A percentile compares a stretch with the other conserved stretches of the same genome.
These are phyloP conservation scores for Solanum chilense DNA, from an alignment of 257 asterid species.

Conservation along the genomic window DNA sequence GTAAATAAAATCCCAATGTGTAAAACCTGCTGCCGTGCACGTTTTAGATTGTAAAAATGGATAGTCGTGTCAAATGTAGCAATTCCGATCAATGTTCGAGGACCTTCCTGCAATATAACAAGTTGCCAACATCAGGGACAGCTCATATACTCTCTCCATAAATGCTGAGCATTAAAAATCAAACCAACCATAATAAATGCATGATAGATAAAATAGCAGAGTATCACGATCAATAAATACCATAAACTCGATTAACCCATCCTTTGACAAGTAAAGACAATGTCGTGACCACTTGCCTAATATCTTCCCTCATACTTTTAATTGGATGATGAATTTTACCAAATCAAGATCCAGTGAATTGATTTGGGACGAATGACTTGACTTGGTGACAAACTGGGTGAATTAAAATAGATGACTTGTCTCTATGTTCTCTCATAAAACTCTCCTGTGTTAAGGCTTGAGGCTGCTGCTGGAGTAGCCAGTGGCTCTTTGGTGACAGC, in stretches of 20 bases:
- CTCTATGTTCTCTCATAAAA: neutral
- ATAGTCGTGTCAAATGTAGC: slow-evolving; percentile 92
- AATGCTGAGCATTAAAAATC: neutral
- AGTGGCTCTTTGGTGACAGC: neutral
- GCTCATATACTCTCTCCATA: neutral
- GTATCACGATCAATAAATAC: neutral
- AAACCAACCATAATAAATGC: neutral
- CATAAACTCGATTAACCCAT: neutral
- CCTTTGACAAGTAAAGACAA: neutral
- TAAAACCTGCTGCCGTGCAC: slow-evolving; percentile 72
- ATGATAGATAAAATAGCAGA: neutral
- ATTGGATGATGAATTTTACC: neutral
- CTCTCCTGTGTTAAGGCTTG: neutral
- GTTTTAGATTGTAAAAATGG: slow-evolving; percentile 90
- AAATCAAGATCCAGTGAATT: neutral
- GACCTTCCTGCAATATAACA: slow-evolving; percentile 70
- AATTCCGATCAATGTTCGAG: slow-evolving; percentile 85
- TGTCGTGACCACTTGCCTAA: neutral
- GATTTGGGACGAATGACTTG: neutral
- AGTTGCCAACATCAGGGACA: neutral
- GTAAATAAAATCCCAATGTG: neutral
- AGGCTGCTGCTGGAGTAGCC: neutral
- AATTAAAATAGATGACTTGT: neutral
- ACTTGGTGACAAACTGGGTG: neutral
- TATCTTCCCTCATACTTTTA: neutral